phyloP scores from a whole-genome alignment of 768 basidiomycete genomes.

The Amanita phalloides region DNA sequence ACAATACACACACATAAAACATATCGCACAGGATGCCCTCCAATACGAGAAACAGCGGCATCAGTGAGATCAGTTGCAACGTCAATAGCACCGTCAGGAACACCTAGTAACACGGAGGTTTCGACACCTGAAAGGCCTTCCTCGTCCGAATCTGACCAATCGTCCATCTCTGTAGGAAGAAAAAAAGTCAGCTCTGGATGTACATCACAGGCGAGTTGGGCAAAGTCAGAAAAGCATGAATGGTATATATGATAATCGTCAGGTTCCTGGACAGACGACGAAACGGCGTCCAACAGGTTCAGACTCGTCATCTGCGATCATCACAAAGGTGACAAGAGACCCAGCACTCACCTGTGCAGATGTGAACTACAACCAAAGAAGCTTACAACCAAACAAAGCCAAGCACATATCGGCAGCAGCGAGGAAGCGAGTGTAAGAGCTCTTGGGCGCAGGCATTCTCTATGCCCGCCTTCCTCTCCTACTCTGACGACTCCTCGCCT shows the following conservation, averaged over 20 bases:
- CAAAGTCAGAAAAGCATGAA: constrained; percentile 84
- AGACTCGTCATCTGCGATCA: constrained; percentile 73
- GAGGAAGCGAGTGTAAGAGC: constrained; percentile 1
- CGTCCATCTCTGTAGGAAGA: constrained; percentile 32
- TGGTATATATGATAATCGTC: constrained; percentile 72
- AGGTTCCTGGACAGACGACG: constrained; percentile 40
- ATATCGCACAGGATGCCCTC: constrained; percentile 81
- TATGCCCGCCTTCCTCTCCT: constrained; percentile 13
- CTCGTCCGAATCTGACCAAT: constrained; percentile 79
- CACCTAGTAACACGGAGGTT: constrained; percentile 67
- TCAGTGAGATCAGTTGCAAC: constrained; percentile 50
- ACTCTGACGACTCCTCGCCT: constrained; percentile 17
- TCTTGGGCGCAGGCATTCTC: constrained; percentile 6
- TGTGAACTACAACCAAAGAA: not conserved
- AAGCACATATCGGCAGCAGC: not conserved
- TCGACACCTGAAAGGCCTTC: constrained; percentile 45
- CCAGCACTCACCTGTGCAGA: constrained; percentile 10
- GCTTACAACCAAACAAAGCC: not conserved
- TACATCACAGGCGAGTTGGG: constrained; percentile 9
- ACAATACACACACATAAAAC: constrained; percentile 37
- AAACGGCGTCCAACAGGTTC: constrained; percentile 41
- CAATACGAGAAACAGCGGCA: constrained; percentile 81
- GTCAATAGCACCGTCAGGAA: constrained; percentile 68
- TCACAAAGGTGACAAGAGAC: constrained; percentile 17
- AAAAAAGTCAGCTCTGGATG: constrained; percentile 9